Conservation (phyloP, 768 basidiomycete genomes). For the Phlebiopsis gigantea region DNA sequence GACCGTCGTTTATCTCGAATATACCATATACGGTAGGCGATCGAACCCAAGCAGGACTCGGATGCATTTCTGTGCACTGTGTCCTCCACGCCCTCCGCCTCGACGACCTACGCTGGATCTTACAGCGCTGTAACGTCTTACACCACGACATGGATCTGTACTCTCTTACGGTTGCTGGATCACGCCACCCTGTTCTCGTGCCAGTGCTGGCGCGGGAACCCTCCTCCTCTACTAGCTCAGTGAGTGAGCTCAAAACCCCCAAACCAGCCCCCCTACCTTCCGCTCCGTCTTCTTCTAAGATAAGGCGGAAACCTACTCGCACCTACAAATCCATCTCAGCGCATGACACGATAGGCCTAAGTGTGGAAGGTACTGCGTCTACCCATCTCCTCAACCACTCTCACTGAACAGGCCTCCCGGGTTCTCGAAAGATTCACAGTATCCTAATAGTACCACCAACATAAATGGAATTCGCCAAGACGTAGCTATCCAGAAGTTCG, state of each 20-base stretch:
- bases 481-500: no score
- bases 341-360: background rate
- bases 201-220: background rate
- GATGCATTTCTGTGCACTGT: background rate
- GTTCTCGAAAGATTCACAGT: background rate
- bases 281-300: background rate
- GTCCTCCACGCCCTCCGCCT: background rate
- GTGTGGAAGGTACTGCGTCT: conserved; percentile 7
- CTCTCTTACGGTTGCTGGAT: conserved; percentile 7
- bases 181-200: conserved; percentile 11
- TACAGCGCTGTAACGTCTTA: background rate
- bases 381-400: background rate
- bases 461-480: background rate
- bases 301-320: conserved; percentile 8
- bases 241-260: background rate
- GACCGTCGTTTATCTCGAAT: background rate
- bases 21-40: background rate
- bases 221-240: background rate
- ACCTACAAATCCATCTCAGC: conserved; percentile 10
- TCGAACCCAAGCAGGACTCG: background rate
- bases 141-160: conserved; percentile 8
- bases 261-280: background rate
- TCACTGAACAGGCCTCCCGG: background rate
- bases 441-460: background rate
- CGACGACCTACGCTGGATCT: no score